Base-by-base conservation (phyloP, 2,329 filamentous ascomycete genomes). In the Exophiala mesophila region DNA sequence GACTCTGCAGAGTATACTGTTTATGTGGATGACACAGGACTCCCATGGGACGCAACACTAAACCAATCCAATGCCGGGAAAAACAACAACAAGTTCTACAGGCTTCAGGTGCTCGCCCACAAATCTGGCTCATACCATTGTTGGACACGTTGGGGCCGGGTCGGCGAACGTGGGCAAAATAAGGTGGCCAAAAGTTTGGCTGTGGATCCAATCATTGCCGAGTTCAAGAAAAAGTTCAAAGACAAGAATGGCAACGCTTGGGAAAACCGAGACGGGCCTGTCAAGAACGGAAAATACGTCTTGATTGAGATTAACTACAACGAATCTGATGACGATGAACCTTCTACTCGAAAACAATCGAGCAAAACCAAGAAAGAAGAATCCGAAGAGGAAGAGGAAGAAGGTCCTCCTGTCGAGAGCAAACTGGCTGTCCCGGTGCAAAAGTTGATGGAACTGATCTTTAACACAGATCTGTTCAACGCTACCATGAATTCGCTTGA, bases 91-190 rank as follows among this genome's bases (percentile, higher is more conserved):
- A 54, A 58, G 31, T 88, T 86, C 61, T 88, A 87, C 57, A 76
- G 77, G 30, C 58, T 85, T 15, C 82, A 87, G 69, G 72, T 82
- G 51, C 54, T 76, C 62, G 48, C 52, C 10, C 48, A 63, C 7
- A 47, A 44, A 3, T 60, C 62, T 3, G 45, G 62, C 3, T 49
- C 40, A 6, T 38, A 31, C 19, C 85, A 72, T 59, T 66, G 70
- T 31, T 90, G 84, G 83, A 87, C 82, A 2, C 74, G 85, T 43
- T 94, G 85, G 85, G 88, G 88, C 16, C 78, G 88, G 16, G 86
- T 94, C 3, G 76, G 75, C 3, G 74, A 77, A 49, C 53, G 48
- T 17, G 76, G 76, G 1, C 67, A 74, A 46, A 64, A 42, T 19
- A 63, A 66, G 3, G 45, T 63, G 23, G 57, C 75, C 2, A 68